Evolutionary conservation across 306 rosid species (phyloP).

Genomic region (Hippophae gyantsensis): DNA sequence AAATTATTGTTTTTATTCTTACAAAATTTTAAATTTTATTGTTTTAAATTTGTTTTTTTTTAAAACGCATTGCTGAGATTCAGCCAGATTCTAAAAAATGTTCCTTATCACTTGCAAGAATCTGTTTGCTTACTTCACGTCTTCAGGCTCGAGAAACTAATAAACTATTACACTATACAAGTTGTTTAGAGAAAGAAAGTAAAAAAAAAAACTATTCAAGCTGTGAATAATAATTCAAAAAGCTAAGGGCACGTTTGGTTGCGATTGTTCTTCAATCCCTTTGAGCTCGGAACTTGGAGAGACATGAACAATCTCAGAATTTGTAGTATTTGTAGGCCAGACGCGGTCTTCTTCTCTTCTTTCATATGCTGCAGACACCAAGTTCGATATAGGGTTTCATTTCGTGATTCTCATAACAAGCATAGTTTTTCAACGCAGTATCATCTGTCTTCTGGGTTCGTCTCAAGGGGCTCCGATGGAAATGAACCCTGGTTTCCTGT

Average conservation of each 20-base stretch:
- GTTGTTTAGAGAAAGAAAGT: too few relatives aligned
- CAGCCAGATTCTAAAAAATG: slow-evolving; percentile 25
- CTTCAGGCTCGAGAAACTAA: slow-evolving; percentile 18
- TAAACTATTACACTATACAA: too few relatives aligned
- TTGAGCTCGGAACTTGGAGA: neutral
- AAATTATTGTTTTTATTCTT: too few relatives aligned
- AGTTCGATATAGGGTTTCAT: slow-evolving; percentile 37
- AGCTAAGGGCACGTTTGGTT: neutral
- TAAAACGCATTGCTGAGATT: slow-evolving; percentile 14
- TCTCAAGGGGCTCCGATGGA: slow-evolving; percentile 25
- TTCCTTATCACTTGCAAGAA: slow-evolving; percentile 19
- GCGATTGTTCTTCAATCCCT: slow-evolving; percentile 3
- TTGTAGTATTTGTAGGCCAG: slow-evolving; percentile 42
- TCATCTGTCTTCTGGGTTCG: slow-evolving; percentile 30
- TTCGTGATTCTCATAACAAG: slow-evolving; percentile 45
- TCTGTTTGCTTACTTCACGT: slow-evolving; percentile 22
- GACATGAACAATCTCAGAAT: slow-evolving; percentile 56
- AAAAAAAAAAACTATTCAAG: neutral
- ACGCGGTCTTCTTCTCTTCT: slow-evolving; percentile 43
- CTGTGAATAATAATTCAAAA: too few relatives aligned
- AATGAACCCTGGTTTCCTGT: slow-evolving; percentile 38
- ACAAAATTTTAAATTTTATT: too few relatives aligned
- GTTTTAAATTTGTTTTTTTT: too few relatives aligned
- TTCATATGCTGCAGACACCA: slow-evolving; percentile 50
- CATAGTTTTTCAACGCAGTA: slow-evolving; percentile 24